phyloP scores from a whole-genome alignment of 2,329 filamentous ascomycete genomes.

The Cladophialophora psammophila region DNA sequence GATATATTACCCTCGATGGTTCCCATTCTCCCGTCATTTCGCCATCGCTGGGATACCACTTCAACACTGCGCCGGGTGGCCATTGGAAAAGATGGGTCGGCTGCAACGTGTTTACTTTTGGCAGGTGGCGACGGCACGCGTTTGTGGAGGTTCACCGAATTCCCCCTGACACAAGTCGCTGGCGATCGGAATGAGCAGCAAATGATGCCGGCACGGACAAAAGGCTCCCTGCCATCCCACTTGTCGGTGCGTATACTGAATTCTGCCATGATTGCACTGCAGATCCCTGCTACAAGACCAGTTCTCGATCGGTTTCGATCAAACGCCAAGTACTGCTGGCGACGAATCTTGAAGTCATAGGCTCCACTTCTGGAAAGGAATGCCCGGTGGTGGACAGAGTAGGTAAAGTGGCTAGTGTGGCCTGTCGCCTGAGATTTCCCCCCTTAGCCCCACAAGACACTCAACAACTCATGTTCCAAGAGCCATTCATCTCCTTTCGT shows the following conservation, averaged over 20 bases:
- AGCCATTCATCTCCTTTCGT: not conserved
- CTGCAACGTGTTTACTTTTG: constrained; percentile 19
- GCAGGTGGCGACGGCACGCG: constrained; percentile 15
- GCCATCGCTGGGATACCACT: constrained; percentile 6
- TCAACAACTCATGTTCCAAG: not conserved
- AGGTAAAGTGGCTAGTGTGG: not conserved
- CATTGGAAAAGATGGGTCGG: constrained; percentile 11
- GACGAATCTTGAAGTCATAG: not conserved
- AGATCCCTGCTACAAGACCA: not conserved
- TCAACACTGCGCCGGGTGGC: not conserved
- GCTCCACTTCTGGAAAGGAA: not conserved
- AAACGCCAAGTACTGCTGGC: not conserved
- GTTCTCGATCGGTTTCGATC: not conserved
- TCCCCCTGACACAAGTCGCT: not conserved
- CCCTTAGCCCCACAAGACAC: not conserved
- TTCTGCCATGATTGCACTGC: constrained; percentile 2
- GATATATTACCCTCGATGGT: not conserved
- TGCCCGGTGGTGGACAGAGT: not conserved
- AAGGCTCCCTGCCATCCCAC: constrained; percentile 1
- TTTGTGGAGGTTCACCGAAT: constrained; percentile 7
- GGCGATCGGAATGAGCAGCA: not conserved
- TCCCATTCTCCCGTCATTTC: not conserved
- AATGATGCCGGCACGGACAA: not conserved
- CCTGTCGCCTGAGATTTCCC: not conserved
- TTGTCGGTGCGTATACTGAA: not conserved